Percentiles rank a stretch among this genome's conserved stretches.
These are phyloP conservation scores for Blastobotrys arbuscula DNA, from an alignment of 1,139 yeast species.

Conservation along the genomic window DNA sequence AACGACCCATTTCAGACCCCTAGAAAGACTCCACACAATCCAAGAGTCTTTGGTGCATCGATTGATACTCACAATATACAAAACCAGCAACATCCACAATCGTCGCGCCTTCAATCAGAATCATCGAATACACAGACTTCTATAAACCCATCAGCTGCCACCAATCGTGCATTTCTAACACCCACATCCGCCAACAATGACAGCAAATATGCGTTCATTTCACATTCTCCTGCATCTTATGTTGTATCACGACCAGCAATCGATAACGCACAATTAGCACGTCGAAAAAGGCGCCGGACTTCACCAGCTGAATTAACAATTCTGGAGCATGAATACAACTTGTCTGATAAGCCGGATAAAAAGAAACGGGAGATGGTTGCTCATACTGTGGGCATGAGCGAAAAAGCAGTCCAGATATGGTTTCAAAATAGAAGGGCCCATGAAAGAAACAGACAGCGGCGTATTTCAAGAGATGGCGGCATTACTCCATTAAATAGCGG, in stretches of 20 bases:
- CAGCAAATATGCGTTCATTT: slow-evolving; percentile 63
- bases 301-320: slow-evolving; percentile 79
- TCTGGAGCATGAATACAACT: slow-evolving; percentile 69
- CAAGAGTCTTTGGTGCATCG: not conserved
- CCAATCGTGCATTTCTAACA: not conserved
- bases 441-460: slow-evolving; percentile 45
- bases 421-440: slow-evolving; percentile 93
- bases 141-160: not conserved
- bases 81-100: not conserved
- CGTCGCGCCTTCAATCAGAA: not conserved
- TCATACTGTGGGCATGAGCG: slow-evolving; percentile 75
- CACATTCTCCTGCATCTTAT: slow-evolving; percentile 75
- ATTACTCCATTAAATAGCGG: no score
- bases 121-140: not conserved
- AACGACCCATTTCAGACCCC: not conserved
- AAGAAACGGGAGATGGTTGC: slow-evolving; percentile 73
- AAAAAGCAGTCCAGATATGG: slow-evolving; percentile 97
- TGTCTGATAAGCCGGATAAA: slow-evolving; percentile 78
- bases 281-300: slow-evolving; percentile 93
- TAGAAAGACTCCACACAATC: not conserved
- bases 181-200: slow-evolving; percentile 1
- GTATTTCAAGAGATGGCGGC: no score
- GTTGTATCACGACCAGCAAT: slow-evolving; percentile 79
- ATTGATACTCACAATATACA: no score
- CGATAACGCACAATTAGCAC: slow-evolving; percentile 83